Evolutionary conservation across 2,329 filamentous ascomycete genomes (phyloP).

Genomic region (Ophiostoma angusticollis): DNA sequence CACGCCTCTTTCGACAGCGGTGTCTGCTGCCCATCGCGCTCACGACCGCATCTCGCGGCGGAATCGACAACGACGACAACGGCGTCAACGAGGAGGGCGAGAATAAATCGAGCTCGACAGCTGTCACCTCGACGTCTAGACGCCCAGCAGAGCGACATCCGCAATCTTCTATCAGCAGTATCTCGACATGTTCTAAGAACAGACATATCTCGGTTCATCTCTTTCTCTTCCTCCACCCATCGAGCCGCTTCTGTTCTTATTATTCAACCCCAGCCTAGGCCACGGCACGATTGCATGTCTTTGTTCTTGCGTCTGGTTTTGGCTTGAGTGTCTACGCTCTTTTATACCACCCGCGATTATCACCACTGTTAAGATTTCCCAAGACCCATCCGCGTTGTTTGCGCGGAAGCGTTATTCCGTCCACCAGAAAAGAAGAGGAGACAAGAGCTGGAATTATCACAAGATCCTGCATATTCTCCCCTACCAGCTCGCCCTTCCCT

Average conservation of each 20-base stretch:
- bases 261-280: constrained; percentile 6
- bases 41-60: background rate
- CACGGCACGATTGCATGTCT: background rate
- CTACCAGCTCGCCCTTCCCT: background rate
- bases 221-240: background rate
- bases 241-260: constrained; percentile 1
- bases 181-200: constrained; percentile 11
- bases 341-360: constrained; percentile 1
- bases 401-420: constrained; percentile 3
- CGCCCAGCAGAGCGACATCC: background rate
- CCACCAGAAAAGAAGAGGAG: constrained; percentile 1
- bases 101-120: background rate
- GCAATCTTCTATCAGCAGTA: constrained; percentile 5
- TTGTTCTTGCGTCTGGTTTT: background rate
- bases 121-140: background rate
- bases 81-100: background rate
- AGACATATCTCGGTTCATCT: constrained; percentile 7
- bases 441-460: too few relatives aligned
- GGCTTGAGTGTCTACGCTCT: background rate
- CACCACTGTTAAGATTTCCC: constrained; percentile 1
- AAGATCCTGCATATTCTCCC: too few relatives aligned
- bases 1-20: background rate
- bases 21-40: background rate
- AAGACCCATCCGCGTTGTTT: constrained; percentile 2
- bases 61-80: background rate